A percentile compares a stretch with the other conserved stretches of the same genome.
phyloP scores from a whole-genome alignment of 306 rosid species.

The Abrus pulchellus region DNA sequence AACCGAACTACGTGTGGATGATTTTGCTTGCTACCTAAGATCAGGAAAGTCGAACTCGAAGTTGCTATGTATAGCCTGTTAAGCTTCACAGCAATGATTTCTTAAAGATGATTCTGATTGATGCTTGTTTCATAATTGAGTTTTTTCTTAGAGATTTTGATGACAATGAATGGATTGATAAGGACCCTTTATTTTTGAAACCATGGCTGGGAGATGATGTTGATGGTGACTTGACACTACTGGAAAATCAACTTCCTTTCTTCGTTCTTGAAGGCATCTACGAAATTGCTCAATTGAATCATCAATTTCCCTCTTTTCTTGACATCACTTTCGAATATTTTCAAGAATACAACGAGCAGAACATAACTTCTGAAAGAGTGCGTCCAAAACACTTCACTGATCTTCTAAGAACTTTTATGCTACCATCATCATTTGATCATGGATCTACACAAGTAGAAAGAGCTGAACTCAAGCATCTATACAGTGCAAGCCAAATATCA shows the following conservation, averaged over 20 bases:
- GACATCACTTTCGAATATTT: neutral
- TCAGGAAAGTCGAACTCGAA: neutral
- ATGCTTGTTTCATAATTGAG: constrained; percentile 42
- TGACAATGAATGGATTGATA: too few relatives aligned
- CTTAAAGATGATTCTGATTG: constrained; percentile 17
- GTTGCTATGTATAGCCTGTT: neutral
- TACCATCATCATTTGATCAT: neutral
- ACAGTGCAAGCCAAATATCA: too few relatives aligned
- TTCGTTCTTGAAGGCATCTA: neutral
- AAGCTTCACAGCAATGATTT: neutral
- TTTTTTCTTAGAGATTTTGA: neutral
- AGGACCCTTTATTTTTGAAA: too few relatives aligned
- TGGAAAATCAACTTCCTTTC: constrained; percentile 1
- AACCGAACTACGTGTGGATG: neutral
- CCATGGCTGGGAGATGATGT: neutral
- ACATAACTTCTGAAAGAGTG: neutral
- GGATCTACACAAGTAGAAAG: neutral
- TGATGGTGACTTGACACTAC: neutral
- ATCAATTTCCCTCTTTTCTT: neutral
- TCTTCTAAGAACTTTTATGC: neutral
- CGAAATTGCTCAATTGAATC: neutral
- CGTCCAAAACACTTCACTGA: too few relatives aligned
- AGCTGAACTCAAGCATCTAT: neutral
- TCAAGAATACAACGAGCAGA: neutral
- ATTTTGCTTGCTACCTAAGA: neutral